A percentile compares a stretch with the other conserved stretches of the same genome.
Conservation (phyloP, 2,329 filamentous ascomycete species). For the Coleophoma cylindrospora region DNA sequence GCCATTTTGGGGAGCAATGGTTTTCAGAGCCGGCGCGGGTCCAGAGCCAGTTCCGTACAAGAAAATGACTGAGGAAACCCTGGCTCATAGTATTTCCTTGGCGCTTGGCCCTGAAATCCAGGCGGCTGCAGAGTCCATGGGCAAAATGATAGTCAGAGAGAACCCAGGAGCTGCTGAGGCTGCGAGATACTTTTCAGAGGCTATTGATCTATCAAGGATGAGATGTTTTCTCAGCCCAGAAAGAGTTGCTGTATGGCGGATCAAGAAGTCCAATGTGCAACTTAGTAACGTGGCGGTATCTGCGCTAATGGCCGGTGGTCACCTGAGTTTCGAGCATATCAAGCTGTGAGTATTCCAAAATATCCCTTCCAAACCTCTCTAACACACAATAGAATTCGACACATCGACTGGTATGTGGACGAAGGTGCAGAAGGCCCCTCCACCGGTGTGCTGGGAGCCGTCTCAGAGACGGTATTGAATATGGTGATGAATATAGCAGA, state of each 20-base stretch:
- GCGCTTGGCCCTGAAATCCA: constrained; percentile 58
- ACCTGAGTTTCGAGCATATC: constrained; percentile 8
- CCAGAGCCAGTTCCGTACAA: constrained; percentile 66
- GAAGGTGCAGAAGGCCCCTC: constrained; percentile 17
- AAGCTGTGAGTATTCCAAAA: constrained; percentile 12
- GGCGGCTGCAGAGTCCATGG: constrained; percentile 51
- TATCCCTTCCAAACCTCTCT: neutral
- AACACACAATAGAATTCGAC: constrained; percentile 7
- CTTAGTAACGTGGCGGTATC: constrained; percentile 61
- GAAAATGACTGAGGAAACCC: constrained; percentile 53
- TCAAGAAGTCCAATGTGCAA: constrained; percentile 43
- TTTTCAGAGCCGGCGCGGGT: constrained; percentile 58
- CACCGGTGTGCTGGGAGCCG: constrained; percentile 9
- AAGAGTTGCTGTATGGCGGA: constrained; percentile 43
- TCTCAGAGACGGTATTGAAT: constrained; percentile 11
- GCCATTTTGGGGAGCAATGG: constrained; percentile 70
- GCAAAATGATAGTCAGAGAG: constrained; percentile 52
- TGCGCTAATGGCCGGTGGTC: constrained; percentile 50
- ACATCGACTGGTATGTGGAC: constrained; percentile 21
- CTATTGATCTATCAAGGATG: constrained; percentile 58
- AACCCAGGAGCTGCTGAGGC: constrained; percentile 65
- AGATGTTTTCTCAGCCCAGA: constrained; percentile 49
- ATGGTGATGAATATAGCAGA: constrained; percentile 4
- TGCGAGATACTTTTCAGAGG: constrained; percentile 43
- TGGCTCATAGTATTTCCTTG: constrained; percentile 64